Base-by-base conservation (phyloP, 345 rosid genomes). In the Microthlaspi erraticum region DNA sequence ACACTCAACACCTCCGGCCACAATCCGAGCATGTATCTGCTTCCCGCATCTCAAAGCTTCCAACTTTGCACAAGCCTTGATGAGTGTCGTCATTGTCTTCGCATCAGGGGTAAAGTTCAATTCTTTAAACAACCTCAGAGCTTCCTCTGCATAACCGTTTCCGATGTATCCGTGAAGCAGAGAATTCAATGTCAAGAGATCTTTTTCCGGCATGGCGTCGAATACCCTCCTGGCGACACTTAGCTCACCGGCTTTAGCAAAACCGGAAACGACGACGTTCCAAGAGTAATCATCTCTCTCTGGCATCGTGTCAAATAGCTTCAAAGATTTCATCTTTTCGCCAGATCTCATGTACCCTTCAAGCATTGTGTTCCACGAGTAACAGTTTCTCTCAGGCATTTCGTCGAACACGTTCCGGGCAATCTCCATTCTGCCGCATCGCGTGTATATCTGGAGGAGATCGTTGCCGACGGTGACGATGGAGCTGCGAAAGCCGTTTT, bases 321-420 rank as follows among this genome's bases (percentile, higher is more conserved):
- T 63, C 11, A 84, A 34, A 1, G 96, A 80, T 17, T 20, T 84
- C 0, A 29, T 74, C 44, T 60, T 78, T 8, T 80, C 52, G 20
- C 90, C 88, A n/a, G 52, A 70, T 23, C 73, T 87, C 85, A 89
- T 68, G 49, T 83, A 85, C 42, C 86, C 90, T 66, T 89, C 90
- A 60, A 89, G 81, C 78, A 89, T 75, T 1, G 86, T 79, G 81
- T 89, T 89, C 92, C 92, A 88, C 0, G 91, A 79, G 77, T 88
- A 93, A 74, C 42, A 71, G 75, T 87, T 93, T 73, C 81, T 82
- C 0, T 60, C 70, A 7, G 85, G 83, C 96, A 93, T 87, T 81
- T 87, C 93, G 10, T 87, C 85, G 79, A 88, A 88, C 85, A 90
- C 13, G 3, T 59, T 78, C 51, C 59, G 80, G 1, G 92, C 95